Evolutionary conservation across 805 yeast species (phyloP), one percentile per base, ranked within the genome.

Genomic region (Candida easanensis): DNA sequence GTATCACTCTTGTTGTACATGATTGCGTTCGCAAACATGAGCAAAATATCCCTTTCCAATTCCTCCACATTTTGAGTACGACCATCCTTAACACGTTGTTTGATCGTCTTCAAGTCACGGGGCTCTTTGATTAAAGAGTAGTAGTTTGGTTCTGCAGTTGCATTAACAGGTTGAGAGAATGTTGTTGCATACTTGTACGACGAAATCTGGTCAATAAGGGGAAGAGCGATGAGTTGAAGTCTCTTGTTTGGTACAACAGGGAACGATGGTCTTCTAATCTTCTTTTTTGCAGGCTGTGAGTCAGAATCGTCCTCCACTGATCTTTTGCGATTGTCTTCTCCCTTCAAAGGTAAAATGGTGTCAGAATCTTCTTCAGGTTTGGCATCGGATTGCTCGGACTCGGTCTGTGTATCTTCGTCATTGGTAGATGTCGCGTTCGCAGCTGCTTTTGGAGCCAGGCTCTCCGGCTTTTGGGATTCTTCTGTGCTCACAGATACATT

Each of bases 11-110:
- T 76, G 61, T 87, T 86, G 64, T 81, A 87, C 93, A 87, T 87
- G 15, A 86, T 74, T 15, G 91, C 87, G 61, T 87, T 87, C 39
- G 91, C 84, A 64, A 83, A 84, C 93, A 87, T 84, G 46, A 82
- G 67, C 66, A 82, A 73, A 34, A 87, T 68, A 48, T 83, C 87
- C 39, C 84, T 67, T 51, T 86, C 88, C 18, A 87, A 65, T 44
- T 82, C 80, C 18, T 59, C 67, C 10, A 65, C 62, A 15, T 60
- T 58, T 27, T 73, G 69, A 33, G 86, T 74, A 42, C 73, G 70
- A 0, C 80, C 82, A 39, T 78, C 79, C 48, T 80, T 80, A 22
- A 86, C 72, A 51, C 69, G 72, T 35, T 71, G 70, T 47, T 75
- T 69, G 32, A 87, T 77, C 5, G 79, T 76, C 54, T 84, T 82